A percentile compares a stretch with the other conserved stretches of the same genome.
phyloP scores from a whole-genome alignment of 352 stramenopile species.

The Globisporangium emineosum region DNA sequence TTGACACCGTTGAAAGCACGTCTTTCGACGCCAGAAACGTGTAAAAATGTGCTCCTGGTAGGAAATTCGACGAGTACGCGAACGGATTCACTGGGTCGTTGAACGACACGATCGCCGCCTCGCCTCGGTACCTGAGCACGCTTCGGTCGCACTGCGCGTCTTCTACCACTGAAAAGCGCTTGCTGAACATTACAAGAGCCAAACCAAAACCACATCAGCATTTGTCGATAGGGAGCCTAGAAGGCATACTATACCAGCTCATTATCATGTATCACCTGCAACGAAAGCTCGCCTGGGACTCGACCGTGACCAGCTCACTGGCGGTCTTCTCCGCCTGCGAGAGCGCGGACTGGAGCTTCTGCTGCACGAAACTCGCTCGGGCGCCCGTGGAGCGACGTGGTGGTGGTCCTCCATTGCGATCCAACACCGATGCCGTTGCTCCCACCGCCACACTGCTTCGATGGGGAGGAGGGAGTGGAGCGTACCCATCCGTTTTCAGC shows the following conservation, averaged over 20 bases:
- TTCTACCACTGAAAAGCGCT: slow-evolving; percentile 7
- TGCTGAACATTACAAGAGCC: slow-evolving; percentile 1
- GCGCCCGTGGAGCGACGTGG: slow-evolving; percentile 18
- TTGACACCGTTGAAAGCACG: background rate
- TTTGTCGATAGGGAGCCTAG: too few species aligned
- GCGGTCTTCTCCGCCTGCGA: slow-evolving; percentile 43
- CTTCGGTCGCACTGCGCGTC: slow-evolving; percentile 22
- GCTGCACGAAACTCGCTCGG: slow-evolving; percentile 47
- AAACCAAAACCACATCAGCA: background rate
- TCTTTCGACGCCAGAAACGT: slow-evolving; percentile 69
- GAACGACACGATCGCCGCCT: slow-evolving; percentile 64
- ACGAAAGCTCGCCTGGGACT: slow-evolving; percentile 23
- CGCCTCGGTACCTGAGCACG: slow-evolving; percentile 47
- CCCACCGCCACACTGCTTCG: slow-evolving; percentile 7
- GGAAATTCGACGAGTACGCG: slow-evolving; percentile 58
- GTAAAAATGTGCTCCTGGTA: slow-evolving; percentile 80
- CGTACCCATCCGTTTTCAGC: slow-evolving; percentile 10
- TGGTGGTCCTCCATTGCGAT: background rate
- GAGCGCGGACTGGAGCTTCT: slow-evolving; percentile 64
- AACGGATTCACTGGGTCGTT: slow-evolving; percentile 43
- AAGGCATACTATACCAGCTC: too few species aligned
- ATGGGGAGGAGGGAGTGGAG: background rate
- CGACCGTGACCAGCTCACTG: slow-evolving; percentile 20
- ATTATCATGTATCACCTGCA: background rate
- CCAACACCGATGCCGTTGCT: background rate